Evolutionary conservation across 148 eudicot species (phyloP).

Genomic region (Heliosperma pusillum): DNA sequence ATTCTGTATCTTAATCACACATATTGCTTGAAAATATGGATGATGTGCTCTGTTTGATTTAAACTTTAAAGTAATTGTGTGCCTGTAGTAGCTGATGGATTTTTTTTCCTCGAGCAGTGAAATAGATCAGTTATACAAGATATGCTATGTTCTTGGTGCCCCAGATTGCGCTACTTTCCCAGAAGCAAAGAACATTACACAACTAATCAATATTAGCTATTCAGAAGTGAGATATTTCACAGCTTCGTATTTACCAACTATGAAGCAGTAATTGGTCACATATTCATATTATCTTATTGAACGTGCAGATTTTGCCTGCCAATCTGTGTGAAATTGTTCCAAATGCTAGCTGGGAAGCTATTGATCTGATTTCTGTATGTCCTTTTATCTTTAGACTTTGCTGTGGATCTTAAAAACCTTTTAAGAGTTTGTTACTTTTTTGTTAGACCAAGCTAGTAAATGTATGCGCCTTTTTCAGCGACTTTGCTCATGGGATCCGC

Average conservation of each 20-base stretch:
- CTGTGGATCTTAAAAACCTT: background rate
- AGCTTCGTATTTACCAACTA: background rate
- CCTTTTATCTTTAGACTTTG: background rate
- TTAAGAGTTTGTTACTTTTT: slow-evolving; percentile 6
- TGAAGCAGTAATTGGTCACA: slow-evolving; percentile 7
- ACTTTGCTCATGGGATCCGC: slow-evolving; percentile 91
- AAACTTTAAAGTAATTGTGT: background rate
- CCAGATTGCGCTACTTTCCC: slow-evolving; percentile 71
- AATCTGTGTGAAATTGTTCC: slow-evolving; percentile 69
- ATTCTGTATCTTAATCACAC: background rate
- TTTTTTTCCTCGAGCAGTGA: slow-evolving; percentile 55
- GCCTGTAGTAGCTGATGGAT: slow-evolving; percentile 5
- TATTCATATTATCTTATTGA: slow-evolving; percentile 9
- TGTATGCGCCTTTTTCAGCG: slow-evolving; percentile 37
- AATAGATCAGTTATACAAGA: slow-evolving; percentile 83
- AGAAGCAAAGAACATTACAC: slow-evolving; percentile 51
- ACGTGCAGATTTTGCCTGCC: slow-evolving; percentile 53
- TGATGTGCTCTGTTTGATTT: background rate
- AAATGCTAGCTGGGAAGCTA: slow-evolving; percentile 77
- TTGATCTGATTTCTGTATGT: slow-evolving; percentile 76
- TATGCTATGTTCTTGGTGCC: slow-evolving; percentile 84
- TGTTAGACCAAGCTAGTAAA: slow-evolving; percentile 4
- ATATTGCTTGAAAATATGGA: background rate
- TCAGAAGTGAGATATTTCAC: slow-evolving; percentile 48
- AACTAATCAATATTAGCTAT: slow-evolving; percentile 48